Evolutionary conservation across 768 basidiomycete species (phyloP), one percentile per base, ranked within the genome.

Genomic region (Aureoboletus auriporus): DNA sequence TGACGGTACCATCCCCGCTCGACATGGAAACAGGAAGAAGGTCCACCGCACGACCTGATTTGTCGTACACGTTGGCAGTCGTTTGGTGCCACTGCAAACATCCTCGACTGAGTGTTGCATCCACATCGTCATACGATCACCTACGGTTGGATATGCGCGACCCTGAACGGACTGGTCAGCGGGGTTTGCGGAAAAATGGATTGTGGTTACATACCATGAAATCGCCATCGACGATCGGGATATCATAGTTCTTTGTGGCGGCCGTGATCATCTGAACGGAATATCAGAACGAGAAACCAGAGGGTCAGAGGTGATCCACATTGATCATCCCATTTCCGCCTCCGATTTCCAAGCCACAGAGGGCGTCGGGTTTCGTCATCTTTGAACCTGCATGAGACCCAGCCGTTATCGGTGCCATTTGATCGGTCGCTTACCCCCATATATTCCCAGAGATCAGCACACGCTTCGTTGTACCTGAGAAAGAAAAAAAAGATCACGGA

Each of bases 301-400:
- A 16, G 26, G 41, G 27, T 41, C 33, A 34, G 40, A 40, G 34
- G 20, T 2, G 48, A 60, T 63, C 31, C 54, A 70, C 71, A 51
- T 68, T 54, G 68, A 67, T 67, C 69, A 77, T 71, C 30, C 75
- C 74, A 46, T 76, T 75, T 39, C 65, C 68, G 13, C 73, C 73
- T 11, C 74, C 75, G 36, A 77, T 75, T 56, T 73, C 71, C 30
- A 68, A 14, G 7, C 56, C 67, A 14, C 67, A 57, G 10, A 73
- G 71, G 11, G 70, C 74, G 16, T 59, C 60, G 7, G 65, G 65
- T 42, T 68, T 68, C 31, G 52, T 46, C 23, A 67, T 67, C 65
- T 68, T 44, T n/a, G 9, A 7, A 23, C 12, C 5, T 14, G 34
- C 38, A 20, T 60, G 48, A 50, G 46, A 20, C 6, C 2, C 35